Evolutionary conservation across 768 basidiomycete species (phyloP).

Genomic region (Lentinula lateritia): DNA sequence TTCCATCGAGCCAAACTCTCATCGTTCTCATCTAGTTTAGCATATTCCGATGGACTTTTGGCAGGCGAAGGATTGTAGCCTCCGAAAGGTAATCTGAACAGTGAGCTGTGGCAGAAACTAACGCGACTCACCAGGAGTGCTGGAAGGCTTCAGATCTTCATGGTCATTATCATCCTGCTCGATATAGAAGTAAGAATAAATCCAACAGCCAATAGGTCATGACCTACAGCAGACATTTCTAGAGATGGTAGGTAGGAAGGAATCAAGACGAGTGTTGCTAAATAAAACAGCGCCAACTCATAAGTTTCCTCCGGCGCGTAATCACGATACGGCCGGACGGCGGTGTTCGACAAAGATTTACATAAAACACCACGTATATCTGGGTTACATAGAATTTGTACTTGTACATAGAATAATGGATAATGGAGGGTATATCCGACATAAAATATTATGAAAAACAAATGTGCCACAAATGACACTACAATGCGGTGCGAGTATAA

Average conservation of each 20-base stretch:
- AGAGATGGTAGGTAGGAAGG: constrained; percentile 11
- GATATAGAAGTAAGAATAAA: not conserved
- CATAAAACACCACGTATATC: too few species aligned
- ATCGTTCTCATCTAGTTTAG: constrained; percentile 81
- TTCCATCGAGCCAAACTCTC: constrained; percentile 97
- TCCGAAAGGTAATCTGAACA: constrained; percentile 19
- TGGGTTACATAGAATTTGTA: not conserved
- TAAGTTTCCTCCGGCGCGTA: too few species aligned
- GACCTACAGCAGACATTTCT: constrained; percentile 52
- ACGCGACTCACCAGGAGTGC: constrained; percentile 54
- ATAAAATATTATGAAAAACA: not conserved
- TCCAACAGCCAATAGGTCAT: not conserved
- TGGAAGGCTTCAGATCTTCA: constrained; percentile 62
- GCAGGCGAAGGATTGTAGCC: constrained; percentile 71
- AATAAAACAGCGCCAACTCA: constrained; percentile 12
- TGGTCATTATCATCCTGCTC: constrained; percentile 59
- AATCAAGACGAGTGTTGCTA: constrained; percentile 12
- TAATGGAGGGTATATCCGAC: not conserved
- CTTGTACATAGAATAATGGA: not conserved
- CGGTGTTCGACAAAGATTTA: too few species aligned
- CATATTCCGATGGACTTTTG: constrained; percentile 67
- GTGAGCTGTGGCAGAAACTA: not conserved
- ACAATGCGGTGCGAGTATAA: not conserved
- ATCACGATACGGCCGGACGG: not conserved
- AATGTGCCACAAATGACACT: not conserved